phyloP scores from a whole-genome alignment of 2,329 filamentous ascomycete species.

The Penicillium hordei region DNA sequence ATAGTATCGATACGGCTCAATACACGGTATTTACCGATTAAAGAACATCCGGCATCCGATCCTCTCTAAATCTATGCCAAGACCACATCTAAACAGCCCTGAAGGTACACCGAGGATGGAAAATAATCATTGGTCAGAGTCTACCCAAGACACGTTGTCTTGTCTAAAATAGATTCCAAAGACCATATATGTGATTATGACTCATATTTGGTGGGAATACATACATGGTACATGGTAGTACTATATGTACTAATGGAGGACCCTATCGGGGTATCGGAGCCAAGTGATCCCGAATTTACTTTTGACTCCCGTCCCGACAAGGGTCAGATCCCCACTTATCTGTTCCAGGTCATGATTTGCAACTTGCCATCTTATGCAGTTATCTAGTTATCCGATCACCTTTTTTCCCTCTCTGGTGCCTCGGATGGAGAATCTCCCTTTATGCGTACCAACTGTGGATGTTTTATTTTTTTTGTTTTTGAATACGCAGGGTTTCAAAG shows the following conservation, averaged over 20 bases:
- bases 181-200: accelerated
- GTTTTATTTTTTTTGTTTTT: neutral
- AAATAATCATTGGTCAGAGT: neutral
- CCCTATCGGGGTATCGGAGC: neutral
- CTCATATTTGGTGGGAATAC: neutral
- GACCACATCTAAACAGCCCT: neutral
- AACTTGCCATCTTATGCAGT: neutral
- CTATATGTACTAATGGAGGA: neutral
- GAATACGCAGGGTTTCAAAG: neutral
- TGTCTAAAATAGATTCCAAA: neutral
- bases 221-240: neutral
- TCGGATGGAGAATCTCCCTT: neutral
- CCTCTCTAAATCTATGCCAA: neutral
- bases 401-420: neutral
- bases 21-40: neutral
- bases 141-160: neutral
- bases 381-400: neutral
- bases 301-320: neutral
- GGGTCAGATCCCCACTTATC: neutral
- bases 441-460: neutral
- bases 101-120: neutral
- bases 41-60: slow-evolving; percentile 1
- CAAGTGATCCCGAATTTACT: neutral
- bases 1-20: neutral
- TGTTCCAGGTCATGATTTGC: neutral